A percentile compares a stretch with the other conserved stretches of the same genome.
phyloP scores from a whole-genome alignment of 768 basidiomycete species.

The Plicaturopsis crispa region DNA sequence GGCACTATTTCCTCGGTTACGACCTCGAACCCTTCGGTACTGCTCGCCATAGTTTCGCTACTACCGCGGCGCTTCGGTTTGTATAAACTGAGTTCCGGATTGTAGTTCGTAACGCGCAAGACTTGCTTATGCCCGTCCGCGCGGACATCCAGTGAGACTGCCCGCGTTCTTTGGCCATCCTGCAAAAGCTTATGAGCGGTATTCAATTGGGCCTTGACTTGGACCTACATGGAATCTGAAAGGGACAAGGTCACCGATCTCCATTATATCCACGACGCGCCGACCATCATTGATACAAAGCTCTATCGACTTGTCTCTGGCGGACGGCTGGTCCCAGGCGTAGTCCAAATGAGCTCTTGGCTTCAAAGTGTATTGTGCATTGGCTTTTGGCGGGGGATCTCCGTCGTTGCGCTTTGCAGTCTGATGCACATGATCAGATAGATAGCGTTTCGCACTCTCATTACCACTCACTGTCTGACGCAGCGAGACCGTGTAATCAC shows the following conservation, averaged over 20 bases:
- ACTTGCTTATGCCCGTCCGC: slow-evolving; percentile 84
- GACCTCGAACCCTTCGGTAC: slow-evolving; percentile 76
- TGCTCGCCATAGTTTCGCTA: slow-evolving; percentile 60
- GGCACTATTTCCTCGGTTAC: slow-evolving; percentile 67
- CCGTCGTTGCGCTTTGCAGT: slow-evolving; percentile 35
- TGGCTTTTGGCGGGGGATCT: slow-evolving; percentile 26
- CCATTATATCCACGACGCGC: slow-evolving; percentile 82
- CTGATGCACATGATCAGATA: slow-evolving; percentile 26
- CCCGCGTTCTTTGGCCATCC: slow-evolving; percentile 49
- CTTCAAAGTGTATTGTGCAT: slow-evolving; percentile 46
- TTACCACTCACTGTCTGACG: slow-evolving; percentile 57
- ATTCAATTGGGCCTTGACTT: background rate
- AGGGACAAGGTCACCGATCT: slow-evolving; percentile 87
- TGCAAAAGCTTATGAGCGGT: slow-evolving; percentile 15
- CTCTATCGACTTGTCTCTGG: slow-evolving; percentile 69
- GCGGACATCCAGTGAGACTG: slow-evolving; percentile 85
- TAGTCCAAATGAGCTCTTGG: slow-evolving; percentile 56
- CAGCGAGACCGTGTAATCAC: slow-evolving; percentile 59
- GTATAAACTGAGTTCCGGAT: slow-evolving; percentile 80
- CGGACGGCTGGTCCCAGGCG: slow-evolving; percentile 92
- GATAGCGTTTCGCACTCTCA: too few species aligned
- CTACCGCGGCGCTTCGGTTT: slow-evolving; percentile 58
- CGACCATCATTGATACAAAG: slow-evolving; percentile 54
- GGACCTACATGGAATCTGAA: slow-evolving; percentile 75
- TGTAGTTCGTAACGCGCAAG: slow-evolving; percentile 81